Percentiles rank a stretch among this genome's conserved stretches.
These are phyloP conservation scores for Boletus edulis DNA, from an alignment of 768 basidiomycete genomes.

Conservation along the genomic window DNA sequence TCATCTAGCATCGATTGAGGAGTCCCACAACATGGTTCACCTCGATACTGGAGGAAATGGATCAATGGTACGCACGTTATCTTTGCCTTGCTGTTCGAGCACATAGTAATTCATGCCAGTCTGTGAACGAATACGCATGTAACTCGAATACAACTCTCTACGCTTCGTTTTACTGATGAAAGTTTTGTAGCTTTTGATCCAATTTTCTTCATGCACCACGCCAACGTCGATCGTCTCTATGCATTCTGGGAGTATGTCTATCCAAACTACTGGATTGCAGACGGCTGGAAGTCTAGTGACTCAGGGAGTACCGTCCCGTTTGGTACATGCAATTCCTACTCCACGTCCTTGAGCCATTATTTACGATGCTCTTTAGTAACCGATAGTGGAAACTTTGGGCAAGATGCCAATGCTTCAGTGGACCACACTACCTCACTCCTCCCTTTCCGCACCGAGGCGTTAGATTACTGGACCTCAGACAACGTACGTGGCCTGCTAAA, in stretches of 20 bases:
- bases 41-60: conserved; percentile 14
- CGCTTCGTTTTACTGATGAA: background rate
- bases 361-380: background rate
- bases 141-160: background rate
- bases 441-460: conserved; percentile 13
- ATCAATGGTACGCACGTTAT: conserved; percentile 7
- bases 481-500: conserved; percentile 1
- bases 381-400: background rate
- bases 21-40: conserved; percentile 17
- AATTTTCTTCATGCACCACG: conserved; percentile 19
- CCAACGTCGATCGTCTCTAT: conserved; percentile 19
- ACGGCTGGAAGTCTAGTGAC: conserved; percentile 6
- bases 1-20: conserved; percentile 13
- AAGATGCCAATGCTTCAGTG: background rate
- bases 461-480: conserved; percentile 17
- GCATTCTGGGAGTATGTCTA: conserved; percentile 24
- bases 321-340: background rate
- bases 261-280: conserved; percentile 13
- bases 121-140: conserved; percentile 20
- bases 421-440: background rate
- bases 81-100: background rate
- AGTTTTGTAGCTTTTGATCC: conserved; percentile 12
- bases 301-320: conserved; percentile 2
- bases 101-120: background rate
- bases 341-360: background rate